Evolutionary conservation across 768 basidiomycete species (phyloP), one percentile per base, ranked within the genome.

Genomic region (Plicaturopsis crispa): DNA sequence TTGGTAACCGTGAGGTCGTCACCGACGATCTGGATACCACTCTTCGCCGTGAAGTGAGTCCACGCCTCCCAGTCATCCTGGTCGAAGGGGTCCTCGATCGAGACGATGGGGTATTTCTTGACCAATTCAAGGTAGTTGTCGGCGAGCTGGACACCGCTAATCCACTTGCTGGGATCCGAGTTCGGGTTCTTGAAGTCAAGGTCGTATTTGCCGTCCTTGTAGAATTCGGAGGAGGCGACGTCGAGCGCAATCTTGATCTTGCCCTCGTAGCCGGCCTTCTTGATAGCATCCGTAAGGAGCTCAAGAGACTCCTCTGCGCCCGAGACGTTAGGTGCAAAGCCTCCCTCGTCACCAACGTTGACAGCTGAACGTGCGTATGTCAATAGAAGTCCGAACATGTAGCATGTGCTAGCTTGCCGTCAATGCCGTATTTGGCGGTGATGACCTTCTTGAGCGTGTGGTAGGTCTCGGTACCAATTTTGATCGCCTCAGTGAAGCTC

Each of bases 21-120:
- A 53, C 89, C 89, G 47, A 93, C 90, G 48, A 93, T 84, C 67
- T 94, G 91, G 60, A 93, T 84, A 17, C 73, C 72, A 53, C 80
- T 74, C 46, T 76, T 63, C 52, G 69, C 63, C 51, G 86, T 96
- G 68, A 97, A 89, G 72, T 91, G 81, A 24, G 78, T 68, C 96
- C 96, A 99, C 30, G 92, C 90, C 59, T 90, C 91, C 90, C 91
- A 97, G 69, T 99, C 96, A 59, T 99, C 96, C 71, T 99, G 93
- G 65, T 98, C 94, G 67, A 99, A 99, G 61, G 96, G 94, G 63
- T 99, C 96, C 68, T 94, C 92, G 50, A 93, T 76, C 22, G 90
- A 92, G 41, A 89, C 78, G 48, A 97, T 98, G 43, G 93, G 92
- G 73, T 98, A 97, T 67, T 93, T 84, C 66, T 89, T 73, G 59